Conservation (phyloP, 1,284 basidiomycete species). For the Filobasidium uniguttulatum region DNA sequence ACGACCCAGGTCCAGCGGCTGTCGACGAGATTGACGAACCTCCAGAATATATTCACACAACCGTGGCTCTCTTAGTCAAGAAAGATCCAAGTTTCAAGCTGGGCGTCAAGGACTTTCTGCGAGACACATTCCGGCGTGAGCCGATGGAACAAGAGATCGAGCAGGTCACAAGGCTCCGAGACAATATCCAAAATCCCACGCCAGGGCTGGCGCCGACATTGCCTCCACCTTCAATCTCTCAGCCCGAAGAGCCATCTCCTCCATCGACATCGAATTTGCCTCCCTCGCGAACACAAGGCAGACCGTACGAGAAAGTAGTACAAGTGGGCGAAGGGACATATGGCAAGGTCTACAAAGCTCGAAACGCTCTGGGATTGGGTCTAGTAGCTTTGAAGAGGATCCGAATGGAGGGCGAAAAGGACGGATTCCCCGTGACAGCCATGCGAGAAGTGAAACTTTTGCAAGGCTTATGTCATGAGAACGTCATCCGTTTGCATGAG, state of each 20-base stretch:
- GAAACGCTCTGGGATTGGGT: conserved; percentile 57
- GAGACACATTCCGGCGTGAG: neutral
- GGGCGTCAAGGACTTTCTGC: neutral
- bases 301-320: conserved; percentile 68
- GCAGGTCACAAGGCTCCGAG: no score
- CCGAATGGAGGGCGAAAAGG: conserved; percentile 92
- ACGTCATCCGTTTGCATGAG: conserved; percentile 79
- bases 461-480: conserved; percentile 76
- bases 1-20: no score
- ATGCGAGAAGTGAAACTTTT: conserved; percentile 98
- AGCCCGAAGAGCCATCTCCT: no score
- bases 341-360: conserved; percentile 97
- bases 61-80: neutral
- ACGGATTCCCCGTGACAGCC: conserved; percentile 97
- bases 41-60: no score
- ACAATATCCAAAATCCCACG: no score
- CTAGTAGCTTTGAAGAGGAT: conserved; percentile 92
- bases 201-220: no score
- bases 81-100: neutral
- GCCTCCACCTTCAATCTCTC: no score
- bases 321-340: conserved; percentile 99
- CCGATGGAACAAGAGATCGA: neutral
- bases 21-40: no score
- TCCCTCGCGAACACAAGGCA: conserved; percentile 27
- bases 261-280: no score